Evolutionary conservation across 352 stramenopile species (phyloP), one percentile per base, ranked within the genome.

Genomic region (Globisporangium perplexum): DNA sequence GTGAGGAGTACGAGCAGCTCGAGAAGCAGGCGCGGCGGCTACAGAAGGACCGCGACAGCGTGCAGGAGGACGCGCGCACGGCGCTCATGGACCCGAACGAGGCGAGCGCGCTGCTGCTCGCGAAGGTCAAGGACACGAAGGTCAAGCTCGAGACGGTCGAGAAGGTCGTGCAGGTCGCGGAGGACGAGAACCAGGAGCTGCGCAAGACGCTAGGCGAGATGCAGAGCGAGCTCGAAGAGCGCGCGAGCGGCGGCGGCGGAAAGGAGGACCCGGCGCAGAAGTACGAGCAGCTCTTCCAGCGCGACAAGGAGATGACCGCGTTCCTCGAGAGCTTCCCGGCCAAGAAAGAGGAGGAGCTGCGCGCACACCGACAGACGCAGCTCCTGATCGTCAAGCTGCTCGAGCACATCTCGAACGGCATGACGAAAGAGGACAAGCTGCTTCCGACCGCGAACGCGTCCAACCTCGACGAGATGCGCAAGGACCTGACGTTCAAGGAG

Each of bases 401-500:
- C 7, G 90, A 97, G 59, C 90, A 97, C 55, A 97, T 97, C 55
- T 90, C 85, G 45, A 70, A 60, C 1, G 76, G 62, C 22, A 77
- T 82, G 62, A 48, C 59, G 17, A 86, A 82, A 49, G 75, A 95
- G 48, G 71, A 91, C 53, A 93, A 95, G 63, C 57, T 97, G 36
- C 72, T 89, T 8, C 72, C 68, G 6, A 64, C 53, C 1, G 71
- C 77, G 18, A 85, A 80, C 44, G 73, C 74, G 5, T 59, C 69
- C 6, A 86, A 84, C 28, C 66, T 89, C 4, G 77, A 92, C 31
- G 91, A 97, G 62, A 94, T 98, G 84, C 71, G 87, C 31, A 74
- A 74, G 28, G 87, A 96, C 51, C 64, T 96, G 47, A 90, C 62
- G 26, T 96, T 97, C 67, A 97, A 97, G 64, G 86, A 97, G 65